These are phyloP conservation scores for Diospyros lotus DNA, from an alignment of 148 eudicot genomes.

Conservation along the genomic window DNA sequence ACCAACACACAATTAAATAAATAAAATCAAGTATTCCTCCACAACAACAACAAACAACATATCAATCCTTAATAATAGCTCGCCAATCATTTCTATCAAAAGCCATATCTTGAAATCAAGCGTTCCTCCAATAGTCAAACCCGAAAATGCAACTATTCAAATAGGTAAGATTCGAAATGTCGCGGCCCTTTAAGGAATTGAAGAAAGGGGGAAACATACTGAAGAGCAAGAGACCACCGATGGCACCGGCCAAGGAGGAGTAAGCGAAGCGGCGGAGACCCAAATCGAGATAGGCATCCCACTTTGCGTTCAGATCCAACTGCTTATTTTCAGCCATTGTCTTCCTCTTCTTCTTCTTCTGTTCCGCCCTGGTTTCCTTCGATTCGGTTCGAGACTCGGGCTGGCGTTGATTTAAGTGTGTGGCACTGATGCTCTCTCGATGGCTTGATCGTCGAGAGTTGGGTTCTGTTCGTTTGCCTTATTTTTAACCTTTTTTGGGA, in stretches of 20 bases:
- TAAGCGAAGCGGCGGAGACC: slow-evolving; percentile 72
- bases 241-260: slow-evolving; percentile 66
- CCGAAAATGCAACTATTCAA: not conserved
- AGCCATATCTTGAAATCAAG: too few relatives aligned
- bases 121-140: not conserved
- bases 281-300: slow-evolving; percentile 88
- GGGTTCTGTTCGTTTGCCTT: too few relatives aligned
- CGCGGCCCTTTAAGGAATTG: not conserved
- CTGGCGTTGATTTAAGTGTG: too few relatives aligned
- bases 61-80: too few relatives aligned
- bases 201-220: slow-evolving; percentile 35
- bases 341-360: not conserved
- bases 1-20: not conserved
- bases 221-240: slow-evolving; percentile 75
- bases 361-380: not conserved
- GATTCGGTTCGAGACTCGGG: too few relatives aligned
- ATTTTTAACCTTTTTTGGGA: too few relatives aligned
- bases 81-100: too few relatives aligned
- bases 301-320: slow-evolving; percentile 65
- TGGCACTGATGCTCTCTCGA: too few relatives aligned
- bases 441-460: too few relatives aligned
- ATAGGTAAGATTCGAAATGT: not conserved
- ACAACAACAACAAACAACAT: too few relatives aligned
- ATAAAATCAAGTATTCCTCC: not conserved
- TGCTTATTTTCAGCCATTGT: slow-evolving; percentile 55